Conservation (phyloP, 495 filamentous ascomycete species). For the Daldinia loculata region DNA sequence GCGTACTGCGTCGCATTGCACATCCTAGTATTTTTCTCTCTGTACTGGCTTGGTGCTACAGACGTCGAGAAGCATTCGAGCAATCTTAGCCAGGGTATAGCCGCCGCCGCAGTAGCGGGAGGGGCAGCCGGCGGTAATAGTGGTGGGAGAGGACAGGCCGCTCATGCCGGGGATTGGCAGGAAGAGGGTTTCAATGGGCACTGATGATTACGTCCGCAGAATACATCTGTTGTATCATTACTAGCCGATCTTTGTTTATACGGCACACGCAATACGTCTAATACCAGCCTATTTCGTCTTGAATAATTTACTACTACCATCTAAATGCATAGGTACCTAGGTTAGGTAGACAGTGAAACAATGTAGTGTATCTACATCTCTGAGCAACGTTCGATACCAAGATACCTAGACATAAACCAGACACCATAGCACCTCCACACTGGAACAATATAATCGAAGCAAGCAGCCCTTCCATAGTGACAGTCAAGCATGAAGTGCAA, state of each 20-base stretch:
- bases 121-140: conserved; percentile 36
- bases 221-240: conserved; percentile 36
- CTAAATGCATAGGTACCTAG: background rate
- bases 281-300: conserved; percentile 19
- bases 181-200: conserved; percentile 54
- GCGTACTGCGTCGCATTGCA: conserved; percentile 90
- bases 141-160: conserved; percentile 34
- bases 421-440: background rate
- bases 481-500: conserved; percentile 4
- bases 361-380: conserved; percentile 1
- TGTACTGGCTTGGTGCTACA: conserved; percentile 80
- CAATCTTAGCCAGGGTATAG: conserved; percentile 46
- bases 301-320: conserved; percentile 1
- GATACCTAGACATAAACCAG: conserved; percentile 1
- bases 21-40: conserved; percentile 81
- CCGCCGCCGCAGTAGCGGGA: conserved; percentile 45
- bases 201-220: conserved; percentile 29
- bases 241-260: conserved; percentile 33
- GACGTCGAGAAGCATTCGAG: conserved; percentile 52
- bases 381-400: background rate
- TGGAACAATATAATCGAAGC: background rate
- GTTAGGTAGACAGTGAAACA: background rate
- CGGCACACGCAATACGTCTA: conserved; percentile 28
- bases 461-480: background rate
- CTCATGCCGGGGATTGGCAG: conserved; percentile 46